Evolutionary conservation across 2,329 filamentous ascomycete species (phyloP).

Genomic region (Xylaria sp.): DNA sequence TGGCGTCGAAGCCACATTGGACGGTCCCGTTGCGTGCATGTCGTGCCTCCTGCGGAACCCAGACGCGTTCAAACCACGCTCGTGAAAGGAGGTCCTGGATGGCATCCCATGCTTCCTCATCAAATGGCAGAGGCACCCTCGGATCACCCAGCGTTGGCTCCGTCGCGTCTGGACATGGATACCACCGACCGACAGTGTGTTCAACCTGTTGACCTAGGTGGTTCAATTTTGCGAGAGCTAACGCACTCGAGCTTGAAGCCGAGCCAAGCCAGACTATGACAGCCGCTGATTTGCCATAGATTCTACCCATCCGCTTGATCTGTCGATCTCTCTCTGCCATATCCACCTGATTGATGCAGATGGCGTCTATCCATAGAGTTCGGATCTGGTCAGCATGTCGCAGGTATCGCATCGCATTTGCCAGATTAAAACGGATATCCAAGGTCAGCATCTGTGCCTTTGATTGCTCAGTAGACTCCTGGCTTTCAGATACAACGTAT

Average conservation of each 20-base stretch:
- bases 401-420: neutral
- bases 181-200: neutral
- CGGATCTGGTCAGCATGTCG: neutral
- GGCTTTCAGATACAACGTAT: neutral
- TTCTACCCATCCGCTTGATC: neutral
- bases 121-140: neutral
- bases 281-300: neutral
- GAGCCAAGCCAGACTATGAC: neutral
- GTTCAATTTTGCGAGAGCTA: neutral
- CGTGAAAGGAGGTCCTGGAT: neutral
- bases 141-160: neutral
- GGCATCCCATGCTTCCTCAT: neutral
- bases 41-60: neutral
- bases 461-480: neutral
- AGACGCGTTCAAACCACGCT: neutral
- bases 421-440: neutral
- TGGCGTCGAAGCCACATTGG: neutral
- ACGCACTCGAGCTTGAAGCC: neutral
- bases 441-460: neutral
- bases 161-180: neutral
- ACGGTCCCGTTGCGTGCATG: neutral
- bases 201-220: neutral
- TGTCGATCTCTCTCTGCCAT: neutral
- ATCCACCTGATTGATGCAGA: neutral
- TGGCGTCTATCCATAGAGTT: neutral